These are phyloP conservation scores for apple (Malus domestica) DNA, from an alignment of 306 rosid genomes.

Conservation along the genomic window ASM211411v1 NC_041797.1:8812501-8813000, in stretches of 20 bases:
- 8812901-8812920: neutral
- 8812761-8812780: neutral
- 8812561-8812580: neutral
- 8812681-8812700: neutral
- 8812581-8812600: no score
- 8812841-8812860: neutral
- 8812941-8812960: neutral
- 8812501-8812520: neutral
- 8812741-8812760: no score
- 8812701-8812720: no score
- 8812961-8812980: neutral
- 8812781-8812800: neutral
- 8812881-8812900: conserved; percentile 44
- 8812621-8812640: neutral
- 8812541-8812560: neutral
- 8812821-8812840: neutral
- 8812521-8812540: neutral
- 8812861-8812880: conserved; percentile 21
- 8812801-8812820: neutral
- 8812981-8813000: neutral
- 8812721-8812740: neutral
- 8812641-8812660: neutral
- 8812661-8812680: neutral
- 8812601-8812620: neutral
- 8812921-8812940: neutral